These are phyloP conservation scores for Arachis monticola DNA, from an alignment of 331 rosid genomes.

Conservation along the genomic window DNA sequence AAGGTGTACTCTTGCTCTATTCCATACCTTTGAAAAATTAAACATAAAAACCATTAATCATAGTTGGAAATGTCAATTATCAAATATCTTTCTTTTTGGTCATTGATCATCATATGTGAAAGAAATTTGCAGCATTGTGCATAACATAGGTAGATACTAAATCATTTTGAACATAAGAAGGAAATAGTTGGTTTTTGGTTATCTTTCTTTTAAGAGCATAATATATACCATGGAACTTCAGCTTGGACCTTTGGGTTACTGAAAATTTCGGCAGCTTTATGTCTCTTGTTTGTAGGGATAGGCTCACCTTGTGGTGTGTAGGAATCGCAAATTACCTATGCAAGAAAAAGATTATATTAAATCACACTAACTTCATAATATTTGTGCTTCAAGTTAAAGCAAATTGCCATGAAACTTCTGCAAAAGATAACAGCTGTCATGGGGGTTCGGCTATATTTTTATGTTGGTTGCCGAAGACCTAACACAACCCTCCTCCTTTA, in stretches of 20 bases:
- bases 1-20: slow-evolving; percentile 99
- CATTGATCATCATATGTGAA: slow-evolving; percentile 12
- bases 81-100: not conserved
- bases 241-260: slow-evolving; percentile 75
- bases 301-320: slow-evolving; percentile 94
- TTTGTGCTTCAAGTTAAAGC: slow-evolving; percentile 35
- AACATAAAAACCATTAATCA: slow-evolving; percentile 30
- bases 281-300: slow-evolving; percentile 94
- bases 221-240: slow-evolving; percentile 84
- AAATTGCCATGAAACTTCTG: slow-evolving; percentile 23
- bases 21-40: slow-evolving; percentile 73
- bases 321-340: slow-evolving; percentile 85
- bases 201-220: slow-evolving; percentile 9
- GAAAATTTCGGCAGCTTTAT: slow-evolving; percentile 85
- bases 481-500: too few relatives aligned
- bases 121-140: slow-evolving; percentile 1
- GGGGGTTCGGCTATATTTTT: too few relatives aligned
- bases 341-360: slow-evolving; percentile 29
- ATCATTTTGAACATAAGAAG: not conserved
- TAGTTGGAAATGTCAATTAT: slow-evolving; percentile 13
- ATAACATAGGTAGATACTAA: not conserved
- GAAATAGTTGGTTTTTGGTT: slow-evolving; percentile 6
- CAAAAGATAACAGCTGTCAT: too few relatives aligned
- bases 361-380: slow-evolving; percentile 31
- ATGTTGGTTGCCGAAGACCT: too few relatives aligned